Percentiles rank a stretch among this genome's conserved stretches.
These are phyloP conservation scores for Bonia amplexicaulis DNA, from an alignment of 176 grass and related monocot genomes.

Conservation along the genomic window DNA sequence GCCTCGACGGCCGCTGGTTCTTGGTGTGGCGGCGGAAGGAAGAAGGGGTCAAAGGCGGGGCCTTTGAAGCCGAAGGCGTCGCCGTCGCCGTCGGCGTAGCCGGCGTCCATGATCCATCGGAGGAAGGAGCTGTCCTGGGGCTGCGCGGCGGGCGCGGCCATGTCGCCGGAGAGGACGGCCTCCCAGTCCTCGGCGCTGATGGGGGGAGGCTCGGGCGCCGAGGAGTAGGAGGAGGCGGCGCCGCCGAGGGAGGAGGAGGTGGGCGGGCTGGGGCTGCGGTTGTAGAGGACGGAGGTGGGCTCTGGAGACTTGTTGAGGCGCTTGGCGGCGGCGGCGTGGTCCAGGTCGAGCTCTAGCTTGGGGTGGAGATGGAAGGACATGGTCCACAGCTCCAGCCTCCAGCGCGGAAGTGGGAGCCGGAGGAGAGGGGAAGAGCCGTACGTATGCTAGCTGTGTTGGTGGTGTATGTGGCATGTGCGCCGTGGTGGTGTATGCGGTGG, in stretches of 20 bases:
- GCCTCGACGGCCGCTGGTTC: background rate
- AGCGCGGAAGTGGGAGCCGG: background rate
- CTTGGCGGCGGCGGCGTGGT: background rate
- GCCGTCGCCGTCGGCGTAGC: constrained; percentile 6
- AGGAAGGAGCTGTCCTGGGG: constrained; percentile 34
- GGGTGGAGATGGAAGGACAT: background rate
- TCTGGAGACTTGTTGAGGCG: constrained; percentile 22
- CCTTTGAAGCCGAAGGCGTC: constrained; percentile 24
- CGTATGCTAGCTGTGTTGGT: background rate
- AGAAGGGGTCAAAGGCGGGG: constrained; percentile 26
- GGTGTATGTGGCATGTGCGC: no score
- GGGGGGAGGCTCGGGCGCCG: constrained; percentile 11
- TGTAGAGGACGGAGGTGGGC: constrained; percentile 51
- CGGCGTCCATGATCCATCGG: constrained; percentile 42
- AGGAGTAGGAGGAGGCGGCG: background rate
- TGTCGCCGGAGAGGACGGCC: constrained; percentile 28
- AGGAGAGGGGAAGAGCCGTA: background rate
- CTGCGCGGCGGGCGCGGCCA: background rate
- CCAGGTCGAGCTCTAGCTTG: background rate
- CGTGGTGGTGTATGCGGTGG: no score
- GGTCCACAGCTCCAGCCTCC: background rate
- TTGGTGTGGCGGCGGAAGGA: background rate
- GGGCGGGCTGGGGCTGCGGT: constrained; percentile 42
- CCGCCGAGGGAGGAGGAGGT: constrained; percentile 23
- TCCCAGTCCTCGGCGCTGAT: constrained; percentile 37